Percentiles rank a stretch among this genome's conserved stretches.
These are phyloP conservation scores for Lasiodiplodia theobromae DNA, from an alignment of 2,329 filamentous ascomycete species.

Conservation along the genomic window DNA sequence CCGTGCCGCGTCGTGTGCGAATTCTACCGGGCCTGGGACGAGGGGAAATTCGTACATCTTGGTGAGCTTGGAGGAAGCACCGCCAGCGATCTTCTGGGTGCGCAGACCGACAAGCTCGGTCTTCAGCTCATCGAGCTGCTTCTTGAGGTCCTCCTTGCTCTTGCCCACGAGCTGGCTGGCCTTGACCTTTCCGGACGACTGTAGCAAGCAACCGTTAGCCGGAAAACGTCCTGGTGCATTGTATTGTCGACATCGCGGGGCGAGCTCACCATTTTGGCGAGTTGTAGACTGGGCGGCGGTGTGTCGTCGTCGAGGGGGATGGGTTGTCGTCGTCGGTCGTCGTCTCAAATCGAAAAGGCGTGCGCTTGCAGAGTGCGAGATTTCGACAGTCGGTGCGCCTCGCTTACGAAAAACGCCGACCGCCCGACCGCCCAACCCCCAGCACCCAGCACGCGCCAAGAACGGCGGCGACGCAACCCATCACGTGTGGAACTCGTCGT, in stretches of 20 bases:
- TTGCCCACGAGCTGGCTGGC: slow-evolving; percentile 96
- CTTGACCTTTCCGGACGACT: slow-evolving; percentile 83
- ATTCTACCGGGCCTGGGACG: slow-evolving; percentile 37
- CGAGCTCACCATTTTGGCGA: slow-evolving; percentile 45
- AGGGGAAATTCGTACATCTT: slow-evolving; percentile 77
- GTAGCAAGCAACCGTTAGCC: slow-evolving; percentile 41
- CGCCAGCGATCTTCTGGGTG: slow-evolving; percentile 96
- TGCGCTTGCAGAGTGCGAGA: slow-evolving; percentile 19
- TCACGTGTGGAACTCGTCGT: slow-evolving; percentile 29
- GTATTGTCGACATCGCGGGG: slow-evolving; percentile 22
- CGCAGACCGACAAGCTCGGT: slow-evolving; percentile 94
- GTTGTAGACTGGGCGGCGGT: slow-evolving; percentile 37
- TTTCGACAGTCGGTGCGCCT: slow-evolving; percentile 29
- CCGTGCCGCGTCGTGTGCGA: slow-evolving; percentile 5
- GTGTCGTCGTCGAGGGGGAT: slow-evolving; percentile 25
- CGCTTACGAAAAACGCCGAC: slow-evolving; percentile 27
- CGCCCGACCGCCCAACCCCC: background rate
- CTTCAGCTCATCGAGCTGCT: slow-evolving; percentile 95
- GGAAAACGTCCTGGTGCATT: slow-evolving; percentile 28
- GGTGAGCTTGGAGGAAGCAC: slow-evolving; percentile 93
- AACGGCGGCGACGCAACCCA: slow-evolving; percentile 16
- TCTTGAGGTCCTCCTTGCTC: slow-evolving; percentile 97
- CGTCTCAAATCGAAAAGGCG: slow-evolving; percentile 28
- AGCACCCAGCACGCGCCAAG: slow-evolving; percentile 9
- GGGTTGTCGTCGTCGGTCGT: slow-evolving; percentile 32